These are phyloP conservation scores for Geranium incanum DNA, from an alignment of 441 rosid species.

Conservation along the genomic window DNA sequence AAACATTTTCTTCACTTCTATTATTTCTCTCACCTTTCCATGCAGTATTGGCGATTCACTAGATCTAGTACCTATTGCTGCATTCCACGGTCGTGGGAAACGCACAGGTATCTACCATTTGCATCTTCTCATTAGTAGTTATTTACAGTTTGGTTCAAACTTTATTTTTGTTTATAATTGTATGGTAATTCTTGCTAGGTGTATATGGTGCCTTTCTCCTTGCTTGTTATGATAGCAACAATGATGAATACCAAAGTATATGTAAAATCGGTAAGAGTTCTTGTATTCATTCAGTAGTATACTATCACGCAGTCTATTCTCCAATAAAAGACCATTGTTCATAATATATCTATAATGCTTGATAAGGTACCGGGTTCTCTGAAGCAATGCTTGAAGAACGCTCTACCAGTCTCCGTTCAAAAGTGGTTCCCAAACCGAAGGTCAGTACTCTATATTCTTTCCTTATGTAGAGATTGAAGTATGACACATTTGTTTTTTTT, in stretches of 20 bases:
- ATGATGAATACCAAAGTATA: constrained; percentile 83
- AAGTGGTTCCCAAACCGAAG: constrained; percentile 73
- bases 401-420: constrained; percentile 66
- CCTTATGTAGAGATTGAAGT: constrained; percentile 7
- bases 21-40: constrained; percentile 6
- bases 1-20: neutral
- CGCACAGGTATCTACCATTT: constrained; percentile 51
- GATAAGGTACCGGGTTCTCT: constrained; percentile 78
- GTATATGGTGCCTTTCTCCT: constrained; percentile 89
- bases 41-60: constrained; percentile 89
- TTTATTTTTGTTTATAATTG: constrained; percentile 16
- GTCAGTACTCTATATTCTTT: constrained; percentile 30
- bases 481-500: constrained; percentile 6
- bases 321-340: constrained; percentile 5
- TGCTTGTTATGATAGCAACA: constrained; percentile 69
- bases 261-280: constrained; percentile 67
- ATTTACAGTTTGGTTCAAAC: neutral
- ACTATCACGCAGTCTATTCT: neutral
- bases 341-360: constrained; percentile 16
- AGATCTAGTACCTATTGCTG: constrained; percentile 92
- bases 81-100: constrained; percentile 92
- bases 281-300: constrained; percentile 7
- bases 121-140: neutral
- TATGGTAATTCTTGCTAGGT: constrained; percentile 37
- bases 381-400: constrained; percentile 79